Percentiles rank a stretch among this genome's conserved stretches.
Conservation (phyloP, 306 rosid species). For the Hippophae tibetana region DNA sequence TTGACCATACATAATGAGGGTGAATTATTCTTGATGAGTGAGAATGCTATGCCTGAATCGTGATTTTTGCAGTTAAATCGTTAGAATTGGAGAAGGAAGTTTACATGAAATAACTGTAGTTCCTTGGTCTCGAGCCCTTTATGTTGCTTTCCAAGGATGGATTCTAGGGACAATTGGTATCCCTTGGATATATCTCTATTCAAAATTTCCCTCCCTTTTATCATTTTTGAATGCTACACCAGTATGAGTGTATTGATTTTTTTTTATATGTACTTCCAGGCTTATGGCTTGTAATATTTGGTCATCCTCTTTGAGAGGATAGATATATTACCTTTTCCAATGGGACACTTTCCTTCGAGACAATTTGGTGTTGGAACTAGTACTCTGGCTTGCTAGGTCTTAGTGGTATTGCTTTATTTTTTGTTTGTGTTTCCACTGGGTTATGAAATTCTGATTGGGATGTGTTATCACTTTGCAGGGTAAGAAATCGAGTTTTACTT, state of each 20-base stretch:
- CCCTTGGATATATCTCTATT: slow-evolving; percentile 20
- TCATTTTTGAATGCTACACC: slow-evolving; percentile 38
- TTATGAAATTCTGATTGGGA: too few species aligned
- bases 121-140: slow-evolving; percentile 29
- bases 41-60: slow-evolving; percentile 22
- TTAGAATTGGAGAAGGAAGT: slow-evolving; percentile 38
- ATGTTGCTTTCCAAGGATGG: slow-evolving; percentile 20
- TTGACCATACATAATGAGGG: slow-evolving; percentile 29
- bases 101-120: slow-evolving; percentile 56
- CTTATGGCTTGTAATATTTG: slow-evolving; percentile 20
- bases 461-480: too few species aligned
- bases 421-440: too few species aligned
- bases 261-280: slow-evolving; percentile 21
- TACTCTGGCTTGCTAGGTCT: too few species aligned
- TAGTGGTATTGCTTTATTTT: too few species aligned
- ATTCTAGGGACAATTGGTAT: slow-evolving; percentile 35
- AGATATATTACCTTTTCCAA: neutral
- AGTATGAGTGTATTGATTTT: slow-evolving; percentile 18
- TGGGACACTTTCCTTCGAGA: neutral
- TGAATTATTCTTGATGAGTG: slow-evolving; percentile 54
- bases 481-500: too few species aligned
- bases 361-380: neutral
- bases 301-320: slow-evolving; percentile 9
- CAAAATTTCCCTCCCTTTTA: slow-evolving; percentile 13
- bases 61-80: slow-evolving; percentile 37